Percentiles rank a stretch among this genome's conserved stretches.
Evolutionary conservation across 2,329 filamentous ascomycete genomes (phyloP).

Genomic region (Sarocladium oryzae): DNA sequence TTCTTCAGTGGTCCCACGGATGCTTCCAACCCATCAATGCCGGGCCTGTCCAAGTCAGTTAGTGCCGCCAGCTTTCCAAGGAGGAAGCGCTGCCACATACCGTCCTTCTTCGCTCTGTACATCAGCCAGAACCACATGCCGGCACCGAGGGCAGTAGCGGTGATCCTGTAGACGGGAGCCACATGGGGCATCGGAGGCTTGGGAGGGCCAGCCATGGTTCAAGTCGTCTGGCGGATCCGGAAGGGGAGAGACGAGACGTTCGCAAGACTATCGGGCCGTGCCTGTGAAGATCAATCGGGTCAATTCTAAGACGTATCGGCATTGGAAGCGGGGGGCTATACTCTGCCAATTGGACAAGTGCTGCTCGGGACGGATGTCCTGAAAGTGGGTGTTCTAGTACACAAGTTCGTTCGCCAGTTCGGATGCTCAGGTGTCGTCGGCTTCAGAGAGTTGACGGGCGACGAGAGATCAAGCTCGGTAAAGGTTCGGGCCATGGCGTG

Average conservation of each 20-base stretch:
- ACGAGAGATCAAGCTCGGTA: not conserved
- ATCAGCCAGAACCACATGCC: constrained; percentile 99
- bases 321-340: not conserved
- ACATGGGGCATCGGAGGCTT: constrained; percentile 43
- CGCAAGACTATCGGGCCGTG: not conserved
- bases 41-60: constrained; percentile 40
- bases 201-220: constrained; percentile 18
- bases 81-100: constrained; percentile 40
- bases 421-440: not conserved
- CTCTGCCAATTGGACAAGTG: not conserved
- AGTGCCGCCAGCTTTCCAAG: not conserved
- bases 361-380: not conserved
- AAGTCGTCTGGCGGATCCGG: not conserved
- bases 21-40: constrained; percentile 90
- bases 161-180: constrained; percentile 68
- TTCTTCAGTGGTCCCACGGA: constrained; percentile 89
- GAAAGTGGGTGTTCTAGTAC: too few relatives aligned
- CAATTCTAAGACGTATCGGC: not conserved
- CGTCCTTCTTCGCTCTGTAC: constrained; percentile 95
- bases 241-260: not conserved
- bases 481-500: not conserved
- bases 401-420: not conserved
- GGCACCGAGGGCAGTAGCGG: constrained; percentile 80
- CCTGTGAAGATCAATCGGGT: not conserved
- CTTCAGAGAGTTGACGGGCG: not conserved